phyloP scores from a whole-genome alignment of 1,284 basidiomycete species.

The Volvariella volvacea region DNA sequence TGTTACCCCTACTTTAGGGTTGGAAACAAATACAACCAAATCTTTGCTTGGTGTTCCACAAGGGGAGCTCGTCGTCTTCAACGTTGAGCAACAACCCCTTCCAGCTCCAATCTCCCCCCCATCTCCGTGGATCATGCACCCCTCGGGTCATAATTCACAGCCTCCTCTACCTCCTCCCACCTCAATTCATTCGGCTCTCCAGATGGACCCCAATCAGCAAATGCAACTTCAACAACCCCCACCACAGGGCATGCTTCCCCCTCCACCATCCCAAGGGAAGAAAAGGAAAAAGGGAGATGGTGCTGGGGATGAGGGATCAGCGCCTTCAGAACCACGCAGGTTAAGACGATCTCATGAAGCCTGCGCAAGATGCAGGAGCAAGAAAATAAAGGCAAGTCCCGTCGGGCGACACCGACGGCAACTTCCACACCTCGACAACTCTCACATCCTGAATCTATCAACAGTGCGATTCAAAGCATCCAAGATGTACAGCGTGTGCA shows the following conservation, averaged over 20 bases:
- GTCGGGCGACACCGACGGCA: conserved; percentile 79
- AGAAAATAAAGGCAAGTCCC: conserved; percentile 90
- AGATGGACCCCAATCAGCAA: conserved; percentile 56
- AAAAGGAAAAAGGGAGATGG: conserved; percentile 54
- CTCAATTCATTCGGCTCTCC: conserved; percentile 53
- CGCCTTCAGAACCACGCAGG: conserved; percentile 63
- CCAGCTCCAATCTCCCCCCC: conserved; percentile 6
- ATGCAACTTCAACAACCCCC: conserved; percentile 23
- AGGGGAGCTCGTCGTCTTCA: conserved; percentile 18
- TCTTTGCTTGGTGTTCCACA: conserved; percentile 10
- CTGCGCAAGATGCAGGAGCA: conserved; percentile 82
- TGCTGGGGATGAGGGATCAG: conserved; percentile 42
- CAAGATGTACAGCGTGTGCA: conserved; percentile 73
- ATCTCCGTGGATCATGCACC: conserved; percentile 24
- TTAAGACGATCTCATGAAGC: conserved; percentile 81
- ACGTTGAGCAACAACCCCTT: conserved; percentile 18
- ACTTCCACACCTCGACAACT: conserved; percentile 43
- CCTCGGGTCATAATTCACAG: conserved; percentile 21
- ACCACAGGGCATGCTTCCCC: conserved; percentile 26
- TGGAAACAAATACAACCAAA: conserved; percentile 26
- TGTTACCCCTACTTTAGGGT: conserved; percentile 16
- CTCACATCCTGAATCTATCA: conserved; percentile 13
- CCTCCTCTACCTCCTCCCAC: conserved; percentile 23
- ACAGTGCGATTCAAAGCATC: conserved; percentile 84
- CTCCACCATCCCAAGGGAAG: conserved; percentile 31